Base-by-base conservation (phyloP, 441 rosid species). In the Syzygium syzygioides region DNA sequence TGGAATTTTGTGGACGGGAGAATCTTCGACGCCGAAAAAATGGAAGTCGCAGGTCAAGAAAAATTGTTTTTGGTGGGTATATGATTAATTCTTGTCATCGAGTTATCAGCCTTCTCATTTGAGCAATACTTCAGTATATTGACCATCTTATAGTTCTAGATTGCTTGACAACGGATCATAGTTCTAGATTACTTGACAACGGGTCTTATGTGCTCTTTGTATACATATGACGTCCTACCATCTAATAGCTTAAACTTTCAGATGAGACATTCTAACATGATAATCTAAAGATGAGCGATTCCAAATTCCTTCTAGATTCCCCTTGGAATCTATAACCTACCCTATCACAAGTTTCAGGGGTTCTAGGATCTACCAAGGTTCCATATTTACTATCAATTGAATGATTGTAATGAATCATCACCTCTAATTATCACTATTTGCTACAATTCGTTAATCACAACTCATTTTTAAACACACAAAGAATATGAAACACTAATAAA, bases 281-380 rank as follows among this genome's bases (percentile, higher is more conserved):
- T 28, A 60, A 26, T 60, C 32, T 60, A 5, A 17, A 26, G 4
- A 28, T 45, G 48, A 45, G 9, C 48, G 1, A 9, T 45, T 45
- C 2, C 2, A 45, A 1, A 1, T 45, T 45, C 9, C 9, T 0
- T 45, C 48, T 0, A 45, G 9, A 1, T 7, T 45, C 2, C 48
- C 48, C 48, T 45, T 7, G 45, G 1, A 41, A 41, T 41, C 9
- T 41, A 1, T 41, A 41, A 41, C 9, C 45, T 41, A 41, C 45
- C 45, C 45, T 41, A 41, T 41, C 8, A 41, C 45, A 41, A 1
- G 9, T 41, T 41, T 41, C 45, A 41, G 1, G 8, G 45, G 45
- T 41, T 41, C 9, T 1, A 41, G 8, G 45, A 7, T 41, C 45
- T 41, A 41, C 45, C 45, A 41, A 41, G 9, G 9, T 41, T 41